phyloP scores from a whole-genome alignment of 257 asterid species.

The Nicotiana knightiana region DNA sequence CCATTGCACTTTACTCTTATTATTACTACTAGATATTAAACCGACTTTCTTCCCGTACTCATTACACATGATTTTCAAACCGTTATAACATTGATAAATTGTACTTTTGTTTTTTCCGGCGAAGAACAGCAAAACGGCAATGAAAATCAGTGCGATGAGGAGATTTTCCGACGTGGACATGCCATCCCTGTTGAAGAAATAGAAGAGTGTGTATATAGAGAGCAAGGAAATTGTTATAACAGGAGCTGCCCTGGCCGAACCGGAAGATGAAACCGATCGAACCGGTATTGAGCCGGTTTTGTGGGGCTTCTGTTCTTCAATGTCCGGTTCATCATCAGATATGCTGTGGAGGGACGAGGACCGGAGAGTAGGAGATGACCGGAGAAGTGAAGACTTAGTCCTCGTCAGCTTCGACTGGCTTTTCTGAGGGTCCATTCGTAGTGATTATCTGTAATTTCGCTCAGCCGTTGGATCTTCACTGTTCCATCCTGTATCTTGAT shows the following conservation, averaged over 20 bases:
- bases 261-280: conserved; percentile 13
- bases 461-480: conserved; percentile 14
- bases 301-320: conserved; percentile 96
- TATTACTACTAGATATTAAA: conserved; percentile 22
- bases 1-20: conserved; percentile 69
- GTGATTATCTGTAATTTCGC: neutral
- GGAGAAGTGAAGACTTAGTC: conserved; percentile 84
- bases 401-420: conserved; percentile 75
- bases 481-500: conserved; percentile 42
- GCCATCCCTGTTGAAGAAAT: conserved; percentile 41
- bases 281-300: conserved; percentile 35
- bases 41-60: conserved; percentile 33
- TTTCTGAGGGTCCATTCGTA: conserved; percentile 68
- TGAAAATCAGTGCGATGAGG: conserved; percentile 45
- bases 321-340: conserved; percentile 33
- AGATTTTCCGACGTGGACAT: conserved; percentile 59
- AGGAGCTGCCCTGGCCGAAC: conserved; percentile 29
- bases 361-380: conserved; percentile 76
- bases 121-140: conserved; percentile 53
- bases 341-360: conserved; percentile 72
- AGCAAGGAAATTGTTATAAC: conserved; percentile 36
- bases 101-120: conserved; percentile 40
- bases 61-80: conserved; percentile 33
- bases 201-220: conserved; percentile 47
- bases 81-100: conserved; percentile 25